Evolutionary conservation across 1,284 basidiomycete species (phyloP).

Genomic region (Peniophora sp.): DNA sequence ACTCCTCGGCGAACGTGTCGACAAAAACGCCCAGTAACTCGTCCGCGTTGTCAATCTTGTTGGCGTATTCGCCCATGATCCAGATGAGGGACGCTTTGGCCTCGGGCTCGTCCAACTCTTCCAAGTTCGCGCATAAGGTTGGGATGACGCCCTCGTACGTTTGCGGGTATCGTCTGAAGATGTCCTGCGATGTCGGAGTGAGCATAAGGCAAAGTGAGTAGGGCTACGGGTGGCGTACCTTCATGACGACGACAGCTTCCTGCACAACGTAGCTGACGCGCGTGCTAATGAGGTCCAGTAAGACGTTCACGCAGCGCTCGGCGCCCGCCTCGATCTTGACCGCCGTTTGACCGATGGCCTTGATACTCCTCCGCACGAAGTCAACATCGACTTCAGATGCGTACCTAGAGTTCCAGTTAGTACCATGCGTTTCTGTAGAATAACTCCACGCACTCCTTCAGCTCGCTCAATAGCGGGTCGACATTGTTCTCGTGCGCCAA

Average conservation of each 20-base stretch:
- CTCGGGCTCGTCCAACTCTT: constrained; percentile 96
- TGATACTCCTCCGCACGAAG: constrained; percentile 91
- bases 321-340: constrained; percentile 92
- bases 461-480: constrained; percentile 87
- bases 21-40: constrained; percentile 89
- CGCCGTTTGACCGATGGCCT: constrained; percentile 93
- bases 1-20: constrained; percentile 89
- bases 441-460: constrained; percentile 73
- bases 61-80: constrained; percentile 98
- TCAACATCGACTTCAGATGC: constrained; percentile 98
- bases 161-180: constrained; percentile 96
- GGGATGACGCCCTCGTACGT: constrained; percentile 97
- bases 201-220: background rate
- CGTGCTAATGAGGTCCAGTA: constrained; percentile 87
- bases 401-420: constrained; percentile 46
- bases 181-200: constrained; percentile 53
- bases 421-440: background rate
- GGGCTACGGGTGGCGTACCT: constrained; percentile 40
- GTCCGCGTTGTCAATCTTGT: constrained; percentile 94
- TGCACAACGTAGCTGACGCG: constrained; percentile 97
- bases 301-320: constrained; percentile 90
- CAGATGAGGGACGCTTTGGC: constrained; percentile 97
- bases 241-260: constrained; percentile 98
- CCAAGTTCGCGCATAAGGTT: constrained; percentile 89
- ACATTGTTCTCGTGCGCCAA: constrained; percentile 90